These are phyloP conservation scores for Cucurbita pepo DNA, from an alignment of 306 rosid species.

Conservation along the genomic window DNA sequence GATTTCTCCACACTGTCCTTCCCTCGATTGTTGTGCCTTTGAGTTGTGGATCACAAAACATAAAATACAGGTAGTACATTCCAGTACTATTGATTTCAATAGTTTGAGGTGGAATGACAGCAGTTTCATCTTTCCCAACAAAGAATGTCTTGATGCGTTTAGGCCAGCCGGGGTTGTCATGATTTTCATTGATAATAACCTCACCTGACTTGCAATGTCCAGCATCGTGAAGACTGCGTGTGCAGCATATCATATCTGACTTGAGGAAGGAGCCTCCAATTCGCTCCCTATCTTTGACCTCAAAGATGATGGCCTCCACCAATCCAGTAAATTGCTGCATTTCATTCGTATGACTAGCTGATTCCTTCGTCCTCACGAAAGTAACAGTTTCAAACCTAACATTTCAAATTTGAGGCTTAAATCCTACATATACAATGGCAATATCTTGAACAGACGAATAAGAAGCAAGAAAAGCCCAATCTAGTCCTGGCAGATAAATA, in stretches of 20 bases:
- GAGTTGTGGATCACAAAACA: constrained; percentile 60
- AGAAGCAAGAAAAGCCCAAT: background rate
- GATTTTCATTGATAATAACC: constrained; percentile 47
- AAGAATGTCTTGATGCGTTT: constrained; percentile 51
- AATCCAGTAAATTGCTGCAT: constrained; percentile 75
- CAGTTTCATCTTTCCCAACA: constrained; percentile 26
- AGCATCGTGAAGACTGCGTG: constrained; percentile 17
- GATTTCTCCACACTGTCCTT: constrained; percentile 80
- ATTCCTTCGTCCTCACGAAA: constrained; percentile 51
- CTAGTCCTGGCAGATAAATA: background rate
- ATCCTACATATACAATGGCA: background rate
- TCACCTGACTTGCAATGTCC: constrained; percentile 50
- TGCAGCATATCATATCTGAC: constrained; percentile 54
- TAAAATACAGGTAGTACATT: constrained; percentile 84
- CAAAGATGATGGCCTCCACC: constrained; percentile 68
- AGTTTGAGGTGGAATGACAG: constrained; percentile 16
- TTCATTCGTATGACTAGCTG: constrained; percentile 20
- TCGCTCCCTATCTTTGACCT: constrained; percentile 55
- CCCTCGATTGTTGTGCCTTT: constrained; percentile 59
- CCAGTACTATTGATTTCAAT: constrained; percentile 47
- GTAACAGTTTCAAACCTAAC: constrained; percentile 53
- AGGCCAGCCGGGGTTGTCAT: constrained; percentile 32
- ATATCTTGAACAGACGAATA: background rate
- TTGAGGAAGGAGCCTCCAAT: constrained; percentile 58
- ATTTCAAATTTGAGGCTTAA: constrained; percentile 12